A percentile compares a stretch with the other conserved stretches of the same genome.
Evolutionary conservation across 495 filamentous ascomycete genomes (phyloP).

Genomic region (Daldinia decipiens): DNA sequence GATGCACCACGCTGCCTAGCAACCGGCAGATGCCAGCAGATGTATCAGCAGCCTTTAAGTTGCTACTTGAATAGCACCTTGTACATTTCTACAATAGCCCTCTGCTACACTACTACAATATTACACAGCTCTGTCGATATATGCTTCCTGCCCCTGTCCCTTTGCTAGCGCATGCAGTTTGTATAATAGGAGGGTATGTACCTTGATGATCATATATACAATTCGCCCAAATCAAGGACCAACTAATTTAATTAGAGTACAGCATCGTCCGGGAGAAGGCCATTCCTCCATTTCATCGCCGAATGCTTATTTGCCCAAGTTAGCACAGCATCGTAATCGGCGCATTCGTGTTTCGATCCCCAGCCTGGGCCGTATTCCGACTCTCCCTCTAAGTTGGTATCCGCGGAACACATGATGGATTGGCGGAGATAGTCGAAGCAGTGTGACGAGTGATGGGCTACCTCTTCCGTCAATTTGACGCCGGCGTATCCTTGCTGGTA

Average conservation of each 20-base stretch:
- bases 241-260: conserved; percentile 33
- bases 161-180: background rate
- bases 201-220: background rate
- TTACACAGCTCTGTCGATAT: background rate
- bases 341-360: conserved; percentile 55
- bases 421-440: conserved; percentile 63
- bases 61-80: background rate
- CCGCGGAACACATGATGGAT: conserved; percentile 58
- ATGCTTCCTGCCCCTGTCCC: background rate
- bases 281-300: conserved; percentile 46
- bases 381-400: conserved; percentile 60
- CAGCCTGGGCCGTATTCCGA: conserved; percentile 55
- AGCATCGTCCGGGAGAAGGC: conserved; percentile 45
- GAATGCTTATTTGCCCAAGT: conserved; percentile 54
- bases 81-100: background rate
- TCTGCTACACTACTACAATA: background rate
- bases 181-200: background rate
- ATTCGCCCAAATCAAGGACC: background rate
- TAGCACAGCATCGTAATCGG: conserved; percentile 54
- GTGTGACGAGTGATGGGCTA: conserved; percentile 59
- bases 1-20: background rate
- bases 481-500: conserved; percentile 55
- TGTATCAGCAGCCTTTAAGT: background rate
- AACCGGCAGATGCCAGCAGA: background rate
- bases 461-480: conserved; percentile 50